Percentiles rank a stretch among this genome's conserved stretches.
These are phyloP conservation scores for Pythium plurisporium DNA, from an alignment of 352 stramenopile species.

Conservation along the genomic window DNA sequence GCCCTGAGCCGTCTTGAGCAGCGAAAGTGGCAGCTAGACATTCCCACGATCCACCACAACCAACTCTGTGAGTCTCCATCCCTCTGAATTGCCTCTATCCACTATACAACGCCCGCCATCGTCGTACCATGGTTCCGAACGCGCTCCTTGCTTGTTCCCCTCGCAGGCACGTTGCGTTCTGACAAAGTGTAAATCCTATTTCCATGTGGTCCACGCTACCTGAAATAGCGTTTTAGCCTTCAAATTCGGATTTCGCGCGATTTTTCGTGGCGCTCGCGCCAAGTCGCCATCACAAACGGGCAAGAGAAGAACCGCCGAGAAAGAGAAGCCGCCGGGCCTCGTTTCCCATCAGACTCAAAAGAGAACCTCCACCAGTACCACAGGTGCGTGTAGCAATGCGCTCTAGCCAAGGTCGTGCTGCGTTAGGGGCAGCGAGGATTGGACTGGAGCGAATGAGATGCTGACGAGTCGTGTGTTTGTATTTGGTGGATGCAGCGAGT, in stretches of 20 bases:
- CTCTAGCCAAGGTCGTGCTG: neutral
- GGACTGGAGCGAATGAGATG: too few relatives aligned
- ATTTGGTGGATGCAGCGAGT: too few relatives aligned
- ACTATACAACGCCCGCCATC: neutral
- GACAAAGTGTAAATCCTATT: neutral
- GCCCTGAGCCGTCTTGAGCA: conserved; percentile 94
- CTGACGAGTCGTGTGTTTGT: too few relatives aligned
- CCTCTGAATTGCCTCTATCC: too few relatives aligned
- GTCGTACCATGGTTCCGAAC: conserved; percentile 20
- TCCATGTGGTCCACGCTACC: conserved; percentile 19
- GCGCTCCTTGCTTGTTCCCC: conserved; percentile 7
- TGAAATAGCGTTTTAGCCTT: conserved; percentile 5
- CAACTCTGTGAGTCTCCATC: neutral
- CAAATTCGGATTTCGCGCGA: conserved; percentile 7
- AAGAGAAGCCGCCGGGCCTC: neutral
- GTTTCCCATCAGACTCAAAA: conserved; percentile 6
- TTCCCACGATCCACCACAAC: neutral
- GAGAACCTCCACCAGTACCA: neutral
- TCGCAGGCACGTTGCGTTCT: conserved; percentile 17
- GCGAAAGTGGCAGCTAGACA: conserved; percentile 91
- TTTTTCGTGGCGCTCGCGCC: conserved; percentile 18
- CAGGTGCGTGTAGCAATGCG: neutral
- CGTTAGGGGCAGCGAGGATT: too few relatives aligned
- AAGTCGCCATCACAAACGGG: conserved; percentile 10
- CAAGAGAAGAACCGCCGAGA: conserved; percentile 13